These are phyloP conservation scores for Amorphotheca resinae DNA, from an alignment of 495 filamentous ascomycete species.

Conservation along the genomic window DNA sequence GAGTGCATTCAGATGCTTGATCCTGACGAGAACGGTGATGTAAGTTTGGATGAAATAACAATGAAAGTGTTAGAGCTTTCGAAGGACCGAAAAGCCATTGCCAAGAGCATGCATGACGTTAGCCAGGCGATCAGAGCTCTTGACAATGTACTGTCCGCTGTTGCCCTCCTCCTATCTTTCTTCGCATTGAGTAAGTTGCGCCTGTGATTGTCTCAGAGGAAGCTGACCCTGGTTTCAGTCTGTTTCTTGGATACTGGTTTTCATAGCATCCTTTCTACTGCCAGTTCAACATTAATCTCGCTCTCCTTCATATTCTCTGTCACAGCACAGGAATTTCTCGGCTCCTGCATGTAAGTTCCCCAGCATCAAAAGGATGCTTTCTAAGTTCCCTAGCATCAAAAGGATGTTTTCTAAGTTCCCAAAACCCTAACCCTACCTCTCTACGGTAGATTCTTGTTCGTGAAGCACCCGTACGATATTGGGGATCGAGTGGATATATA, in stretches of 20 bases:
- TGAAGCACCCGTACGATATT: slow-evolving; percentile 59
- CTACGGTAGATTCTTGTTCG: too few species aligned
- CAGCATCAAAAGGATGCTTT: too few species aligned
- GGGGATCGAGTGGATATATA: slow-evolving; percentile 65
- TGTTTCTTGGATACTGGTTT: slow-evolving; percentile 13
- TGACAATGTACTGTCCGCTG: slow-evolving; percentile 25
- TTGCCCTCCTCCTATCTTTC: slow-evolving; percentile 50
- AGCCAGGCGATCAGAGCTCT: slow-evolving; percentile 25
- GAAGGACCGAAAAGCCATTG: slow-evolving; percentile 21
- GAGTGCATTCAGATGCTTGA: slow-evolving; percentile 21
- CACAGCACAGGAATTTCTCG: slow-evolving; percentile 66
- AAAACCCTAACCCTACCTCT: too few species aligned
- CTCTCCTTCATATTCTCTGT: too few species aligned
- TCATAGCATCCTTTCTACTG: too few species aligned
- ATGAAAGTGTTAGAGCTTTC: slow-evolving; percentile 20
- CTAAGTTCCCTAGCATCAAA: too few species aligned
- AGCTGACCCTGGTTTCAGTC: too few species aligned
- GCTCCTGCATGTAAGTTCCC: slow-evolving; percentile 73
- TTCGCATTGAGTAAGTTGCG: slow-evolving; percentile 43
- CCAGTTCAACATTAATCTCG: too few species aligned
- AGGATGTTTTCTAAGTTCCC: too few species aligned
- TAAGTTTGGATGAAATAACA: slow-evolving; percentile 23
- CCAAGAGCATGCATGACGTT: slow-evolving; percentile 21
- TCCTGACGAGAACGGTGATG: slow-evolving; percentile 22
- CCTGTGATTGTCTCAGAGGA: not conserved